Evolutionary conservation across 2,329 filamentous ascomycete genomes (phyloP).

Genomic region (Amylocarpus encephaloides): DNA sequence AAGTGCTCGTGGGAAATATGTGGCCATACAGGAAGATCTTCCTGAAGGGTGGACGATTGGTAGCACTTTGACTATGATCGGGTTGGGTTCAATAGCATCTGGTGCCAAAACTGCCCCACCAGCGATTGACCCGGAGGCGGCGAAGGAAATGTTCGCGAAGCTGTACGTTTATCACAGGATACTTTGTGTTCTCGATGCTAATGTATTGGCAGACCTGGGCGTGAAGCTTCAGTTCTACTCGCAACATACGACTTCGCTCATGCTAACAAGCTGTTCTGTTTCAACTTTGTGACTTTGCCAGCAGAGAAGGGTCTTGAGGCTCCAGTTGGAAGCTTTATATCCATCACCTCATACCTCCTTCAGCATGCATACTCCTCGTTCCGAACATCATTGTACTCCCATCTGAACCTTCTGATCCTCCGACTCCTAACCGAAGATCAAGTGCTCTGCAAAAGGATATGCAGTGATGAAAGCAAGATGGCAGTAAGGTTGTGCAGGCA

Average conservation of each 20-base stretch:
- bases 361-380: slow-evolving; percentile 85
- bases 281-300: slow-evolving; percentile 64
- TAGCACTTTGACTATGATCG: slow-evolving; percentile 76
- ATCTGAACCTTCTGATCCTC: slow-evolving; percentile 78
- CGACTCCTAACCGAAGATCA: slow-evolving; percentile 84
- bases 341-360: slow-evolving; percentile 83
- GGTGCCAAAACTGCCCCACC: slow-evolving; percentile 57
- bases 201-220: slow-evolving; percentile 56
- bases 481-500: slow-evolving; percentile 82
- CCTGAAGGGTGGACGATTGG: slow-evolving; percentile 85
- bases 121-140: slow-evolving; percentile 68
- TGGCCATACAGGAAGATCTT: slow-evolving; percentile 82
- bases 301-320: slow-evolving; percentile 61
- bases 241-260: slow-evolving; percentile 90
- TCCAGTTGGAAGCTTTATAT: slow-evolving; percentile 76
- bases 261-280: slow-evolving; percentile 92
- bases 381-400: slow-evolving; percentile 74
- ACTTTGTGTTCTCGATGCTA: not conserved
- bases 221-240: slow-evolving; percentile 72
- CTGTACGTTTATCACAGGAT: slow-evolving; percentile 50
- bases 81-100: slow-evolving; percentile 68
- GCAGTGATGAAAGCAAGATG: slow-evolving; percentile 68
- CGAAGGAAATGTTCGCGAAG: slow-evolving; percentile 72
- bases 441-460: slow-evolving; percentile 74
- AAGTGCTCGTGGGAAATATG: slow-evolving; percentile 64